Evolutionary conservation across 2,329 filamentous ascomycete genomes (phyloP), one percentile per base, ranked within the genome.

Genomic region (Verticillium dahliae): DNA sequence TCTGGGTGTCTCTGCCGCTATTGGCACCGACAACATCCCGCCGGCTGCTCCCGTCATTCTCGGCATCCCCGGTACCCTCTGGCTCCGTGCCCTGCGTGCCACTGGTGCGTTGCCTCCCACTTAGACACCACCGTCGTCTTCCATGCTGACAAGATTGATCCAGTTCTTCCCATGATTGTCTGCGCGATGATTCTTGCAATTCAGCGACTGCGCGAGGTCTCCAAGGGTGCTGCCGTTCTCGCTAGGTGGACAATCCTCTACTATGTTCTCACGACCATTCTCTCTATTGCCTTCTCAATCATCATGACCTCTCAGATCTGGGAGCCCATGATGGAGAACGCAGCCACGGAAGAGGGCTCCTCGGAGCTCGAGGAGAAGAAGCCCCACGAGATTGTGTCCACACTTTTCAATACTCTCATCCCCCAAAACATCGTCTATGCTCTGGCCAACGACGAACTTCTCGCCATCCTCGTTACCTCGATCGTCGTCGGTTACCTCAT

Each of bases 101-200:
- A 77, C 80, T 13, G 79, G 79, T 79, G 68, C 63, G 76, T 74
- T 15, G 5, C 5, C 10, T 18, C 14, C 18, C 5, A 54, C 15
- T 9, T n/a, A 11, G 18, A 14, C 22, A 5, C 34, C 2, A 22
- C 27, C 14, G 4, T 41, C 56, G 7, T 27, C 5, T 22, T 22
- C 18, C 18, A 22, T 22, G 34, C 33, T 55, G 35, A 58, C 62
- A 13, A 61, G 6, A 38, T n/a, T 3, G 9, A 5, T 15, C 15
- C 4, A 81, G 81, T 83, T 0, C 72, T 84, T 1, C 81, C 81
- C 1, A 69, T 84, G 60, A 84, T 84, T 52, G 72, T 83, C 33
- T 77, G 75, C 7, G 80, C 81, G 31, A 82, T 84, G 74, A 77
- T 84, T 56, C 72, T 83, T n/a, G 78, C 81, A 4, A 72, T 83